A percentile compares a stretch with the other conserved stretches of the same genome.
These are phyloP conservation scores for Gonium pectorale DNA, from an alignment of 139 green algal genomes.

Conservation along the genomic window DNA sequence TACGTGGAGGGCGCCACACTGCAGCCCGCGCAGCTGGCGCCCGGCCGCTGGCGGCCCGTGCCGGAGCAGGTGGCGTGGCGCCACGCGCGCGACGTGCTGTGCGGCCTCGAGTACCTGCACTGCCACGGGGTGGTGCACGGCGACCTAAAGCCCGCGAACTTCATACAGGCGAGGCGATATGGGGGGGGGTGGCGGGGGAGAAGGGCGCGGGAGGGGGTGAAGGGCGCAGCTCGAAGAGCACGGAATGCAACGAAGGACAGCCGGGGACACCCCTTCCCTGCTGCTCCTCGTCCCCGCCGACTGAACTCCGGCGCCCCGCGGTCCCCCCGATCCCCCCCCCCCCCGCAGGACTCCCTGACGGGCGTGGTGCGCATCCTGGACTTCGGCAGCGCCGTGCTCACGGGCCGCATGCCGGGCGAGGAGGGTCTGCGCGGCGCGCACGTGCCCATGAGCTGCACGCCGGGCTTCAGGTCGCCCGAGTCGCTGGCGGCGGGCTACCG, in stretches of 20 bases:
- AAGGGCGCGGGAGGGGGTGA: too few relatives aligned
- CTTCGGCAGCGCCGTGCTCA: slow-evolving; percentile 61
- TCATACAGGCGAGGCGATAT: slow-evolving; percentile 35
- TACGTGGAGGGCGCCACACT: slow-evolving; percentile 67
- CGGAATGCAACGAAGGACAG: too few relatives aligned
- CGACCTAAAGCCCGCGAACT: slow-evolving; percentile 68
- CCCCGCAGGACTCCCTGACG: slow-evolving; percentile 46
- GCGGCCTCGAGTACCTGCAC: slow-evolving; percentile 76
- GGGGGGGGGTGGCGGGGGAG: neutral
- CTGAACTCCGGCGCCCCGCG: too few relatives aligned
- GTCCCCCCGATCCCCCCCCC: neutral
- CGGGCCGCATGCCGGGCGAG: slow-evolving; percentile 29
- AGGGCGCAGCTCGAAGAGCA: too few relatives aligned
- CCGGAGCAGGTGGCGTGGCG: slow-evolving; percentile 54
- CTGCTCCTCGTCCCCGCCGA: too few relatives aligned
- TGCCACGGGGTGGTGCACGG: slow-evolving; percentile 62
- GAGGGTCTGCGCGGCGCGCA: slow-evolving; percentile 44
- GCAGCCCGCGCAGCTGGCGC: slow-evolving; percentile 34
- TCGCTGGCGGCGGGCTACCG: slow-evolving; percentile 59
- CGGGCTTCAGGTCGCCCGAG: slow-evolving; percentile 66
- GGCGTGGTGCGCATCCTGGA: slow-evolving; percentile 71
- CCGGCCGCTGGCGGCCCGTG: slow-evolving; percentile 50
- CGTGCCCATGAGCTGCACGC: slow-evolving; percentile 52
- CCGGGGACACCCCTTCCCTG: too few relatives aligned
- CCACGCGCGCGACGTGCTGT: slow-evolving; percentile 47